Percentiles rank a stretch among this genome's conserved stretches.
phyloP scores from a whole-genome alignment of 495 filamentous ascomycete genomes.

The Aspergillus panamensis region DNA sequence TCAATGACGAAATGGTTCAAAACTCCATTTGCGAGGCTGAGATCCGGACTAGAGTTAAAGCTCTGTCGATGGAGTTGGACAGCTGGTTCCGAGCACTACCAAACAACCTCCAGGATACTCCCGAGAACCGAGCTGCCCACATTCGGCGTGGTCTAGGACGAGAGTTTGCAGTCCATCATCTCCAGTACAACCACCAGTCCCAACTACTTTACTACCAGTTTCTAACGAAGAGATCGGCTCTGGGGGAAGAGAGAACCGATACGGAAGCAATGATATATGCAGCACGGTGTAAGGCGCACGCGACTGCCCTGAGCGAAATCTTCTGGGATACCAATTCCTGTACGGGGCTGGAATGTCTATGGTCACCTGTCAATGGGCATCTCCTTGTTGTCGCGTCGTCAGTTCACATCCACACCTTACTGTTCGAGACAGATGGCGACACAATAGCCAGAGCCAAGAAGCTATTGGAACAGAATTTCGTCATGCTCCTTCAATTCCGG shows the following conservation, averaged over 20 bases:
- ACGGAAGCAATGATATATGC: slow-evolving; percentile 6
- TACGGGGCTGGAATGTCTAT: slow-evolving; percentile 7
- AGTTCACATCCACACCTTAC: slow-evolving; percentile 1
- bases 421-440: slow-evolving; percentile 5
- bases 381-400: slow-evolving; percentile 8
- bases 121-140: neutral
- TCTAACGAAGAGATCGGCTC: neutral
- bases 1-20: slow-evolving; percentile 8
- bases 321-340: slow-evolving; percentile 12
- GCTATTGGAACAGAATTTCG: slow-evolving; percentile 10
- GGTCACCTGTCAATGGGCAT: slow-evolving; percentile 11
- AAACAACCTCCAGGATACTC: slow-evolving; percentile 1
- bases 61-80: neutral
- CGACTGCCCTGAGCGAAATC: slow-evolving; percentile 4
- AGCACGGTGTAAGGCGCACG: slow-evolving; percentile 7
- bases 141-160: slow-evolving; percentile 1
- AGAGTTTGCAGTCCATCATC: slow-evolving; percentile 4
- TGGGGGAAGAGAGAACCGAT: neutral
- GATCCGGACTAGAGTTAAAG: neutral
- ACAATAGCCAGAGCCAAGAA: slow-evolving; percentile 3
- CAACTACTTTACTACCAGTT: slow-evolving; percentile 11
- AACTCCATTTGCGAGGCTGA: neutral
- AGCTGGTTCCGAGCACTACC: slow-evolving; percentile 2
- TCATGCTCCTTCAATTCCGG: slow-evolving; percentile 10
- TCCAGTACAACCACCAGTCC: slow-evolving; percentile 9